Evolutionary conservation across 2,329 filamentous ascomycete genomes (phyloP).

Genomic region (Nemania abortiva): DNA sequence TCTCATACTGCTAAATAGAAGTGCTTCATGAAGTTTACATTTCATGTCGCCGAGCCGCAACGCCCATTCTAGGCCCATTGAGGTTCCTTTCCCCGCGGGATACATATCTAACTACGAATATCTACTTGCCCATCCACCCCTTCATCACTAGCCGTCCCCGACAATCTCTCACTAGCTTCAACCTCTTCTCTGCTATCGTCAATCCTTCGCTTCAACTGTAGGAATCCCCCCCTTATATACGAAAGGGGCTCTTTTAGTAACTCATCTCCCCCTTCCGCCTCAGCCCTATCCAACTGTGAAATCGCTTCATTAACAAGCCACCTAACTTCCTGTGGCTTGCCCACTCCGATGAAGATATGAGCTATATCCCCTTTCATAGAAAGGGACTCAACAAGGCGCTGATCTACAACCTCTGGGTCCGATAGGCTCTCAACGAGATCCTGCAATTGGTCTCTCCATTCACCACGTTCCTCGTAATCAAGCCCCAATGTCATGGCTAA

Average conservation of each 20-base stretch:
- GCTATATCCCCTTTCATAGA: not conserved
- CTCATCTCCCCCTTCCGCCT: not conserved
- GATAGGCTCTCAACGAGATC: conserved; percentile 2
- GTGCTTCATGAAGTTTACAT: no score
- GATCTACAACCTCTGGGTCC: not conserved
- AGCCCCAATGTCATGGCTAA: no score
- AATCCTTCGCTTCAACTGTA: not conserved
- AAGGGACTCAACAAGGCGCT: conserved; percentile 5
- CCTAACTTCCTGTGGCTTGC: not conserved
- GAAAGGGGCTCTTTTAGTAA: not conserved
- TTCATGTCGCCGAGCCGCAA: not conserved
- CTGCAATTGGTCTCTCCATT: not conserved
- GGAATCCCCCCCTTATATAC: not conserved
- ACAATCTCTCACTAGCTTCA: not conserved
- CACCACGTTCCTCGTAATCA: no score
- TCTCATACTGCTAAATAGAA: no score
- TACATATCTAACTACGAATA: no score
- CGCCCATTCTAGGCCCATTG: not conserved
- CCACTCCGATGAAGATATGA: not conserved
- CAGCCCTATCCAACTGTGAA: not conserved
- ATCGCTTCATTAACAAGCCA: not conserved
- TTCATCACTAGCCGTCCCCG: not conserved
- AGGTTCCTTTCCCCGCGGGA: no score
- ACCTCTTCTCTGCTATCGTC: not conserved
- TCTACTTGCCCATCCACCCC: not conserved